Percentiles rank a stretch among this genome's conserved stretches.
These are phyloP conservation scores for Aspergillus phoenicis DNA, from an alignment of 2,329 filamentous ascomycete species.

Conservation along the genomic window DNA sequence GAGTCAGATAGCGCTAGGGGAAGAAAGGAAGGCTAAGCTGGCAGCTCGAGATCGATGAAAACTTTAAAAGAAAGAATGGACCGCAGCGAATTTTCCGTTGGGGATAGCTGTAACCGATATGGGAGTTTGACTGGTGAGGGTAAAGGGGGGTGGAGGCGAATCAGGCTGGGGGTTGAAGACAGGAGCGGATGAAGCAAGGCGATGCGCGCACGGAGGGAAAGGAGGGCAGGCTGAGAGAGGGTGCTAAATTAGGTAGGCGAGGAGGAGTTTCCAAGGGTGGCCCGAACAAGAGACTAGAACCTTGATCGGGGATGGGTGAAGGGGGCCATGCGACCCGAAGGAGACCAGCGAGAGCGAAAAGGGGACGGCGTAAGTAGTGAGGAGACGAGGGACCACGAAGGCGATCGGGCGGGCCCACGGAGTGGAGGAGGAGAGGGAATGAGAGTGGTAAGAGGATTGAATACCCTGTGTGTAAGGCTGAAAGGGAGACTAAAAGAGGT, in stretches of 20 bases:
- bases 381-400: neutral
- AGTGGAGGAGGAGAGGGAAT: no score
- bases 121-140: neutral
- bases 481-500: no score
- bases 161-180: neutral
- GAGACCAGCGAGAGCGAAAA: conserved; percentile 4
- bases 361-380: neutral
- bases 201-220: conserved; percentile 11
- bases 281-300: conserved; percentile 11
- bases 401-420: no score
- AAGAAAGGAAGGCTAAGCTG: neutral
- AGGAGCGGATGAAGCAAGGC: conserved; percentile 15
- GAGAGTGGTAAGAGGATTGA: no score
- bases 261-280: conserved; percentile 11
- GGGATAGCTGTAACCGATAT: neutral
- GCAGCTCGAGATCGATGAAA: neutral
- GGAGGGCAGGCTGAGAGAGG: conserved; percentile 8
- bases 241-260: conserved; percentile 8
- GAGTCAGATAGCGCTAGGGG: neutral
- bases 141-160: neutral
- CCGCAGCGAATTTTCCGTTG: neutral
- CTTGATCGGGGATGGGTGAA: conserved; percentile 10
- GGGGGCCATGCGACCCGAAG: conserved; percentile 20
- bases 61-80: neutral
- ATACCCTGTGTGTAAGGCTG: no score